Evolutionary conservation across 129 eudicot genomes (phyloP), one percentile per base, ranked within the genome.

Genomic region (Artemisia tridentata): DNA sequence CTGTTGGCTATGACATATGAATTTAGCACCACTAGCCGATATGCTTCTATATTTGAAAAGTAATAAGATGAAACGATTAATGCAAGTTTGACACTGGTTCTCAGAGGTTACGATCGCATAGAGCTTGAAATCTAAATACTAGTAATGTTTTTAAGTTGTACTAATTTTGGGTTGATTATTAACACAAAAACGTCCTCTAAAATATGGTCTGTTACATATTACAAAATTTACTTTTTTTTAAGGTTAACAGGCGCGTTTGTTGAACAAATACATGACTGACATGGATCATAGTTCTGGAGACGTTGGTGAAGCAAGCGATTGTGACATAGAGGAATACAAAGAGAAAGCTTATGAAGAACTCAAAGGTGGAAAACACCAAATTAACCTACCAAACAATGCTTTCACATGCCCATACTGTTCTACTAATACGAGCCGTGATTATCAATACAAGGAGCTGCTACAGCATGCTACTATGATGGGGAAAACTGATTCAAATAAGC

Each of bases 391-490:
- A 0, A 86, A 85, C 31, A 74, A 75, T 7, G 69, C 81, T 15
- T 93, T 72, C 73, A 67, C 82, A n/a, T 95, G 99, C 71, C 97
- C 99, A 1, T 95, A 67, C 43, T 95, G 99, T 81, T 71, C 89
- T 27, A 85, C 55, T 63, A 88, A 86, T 49, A 85, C 74, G 53
- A 90, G 79, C 65, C 75, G 78, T 34, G 89, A 87, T 51, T 95
- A 60, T 72, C 79, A 21, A 45, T 84, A 76, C 49, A 84, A 75
- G 51, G 93, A 95, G 13, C 78, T 95, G 34, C 63, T 87, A 66
- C 99, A 89, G 79, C 99, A 95, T 63, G 99, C 99, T 5, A 68
- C 75, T 50, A 85, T 88, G 41, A 81, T 95, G 56, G 97, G 89
- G n/a, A 86, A 75, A 52, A 81, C 86, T 61, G 78, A 66, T 71